phyloP scores from a whole-genome alignment of 495 filamentous ascomycete genomes.

The Tetracladium marchalianum region DNA sequence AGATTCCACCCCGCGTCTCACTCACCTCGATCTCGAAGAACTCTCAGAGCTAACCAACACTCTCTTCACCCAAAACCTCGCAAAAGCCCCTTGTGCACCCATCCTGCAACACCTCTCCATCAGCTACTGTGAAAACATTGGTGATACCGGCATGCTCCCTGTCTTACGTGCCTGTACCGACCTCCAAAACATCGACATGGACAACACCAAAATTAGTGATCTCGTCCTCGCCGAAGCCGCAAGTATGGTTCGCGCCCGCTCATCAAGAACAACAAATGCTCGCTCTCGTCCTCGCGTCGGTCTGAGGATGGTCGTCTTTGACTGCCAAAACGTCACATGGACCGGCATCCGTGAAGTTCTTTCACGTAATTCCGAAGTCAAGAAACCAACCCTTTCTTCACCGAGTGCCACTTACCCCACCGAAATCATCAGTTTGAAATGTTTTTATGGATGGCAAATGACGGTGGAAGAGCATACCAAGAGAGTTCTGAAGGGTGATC shows the following conservation, averaged over 20 bases:
- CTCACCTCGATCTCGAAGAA: constrained; percentile 87
- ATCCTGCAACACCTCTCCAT: constrained; percentile 72
- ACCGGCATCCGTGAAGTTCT: constrained; percentile 81
- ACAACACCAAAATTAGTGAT: constrained; percentile 88
- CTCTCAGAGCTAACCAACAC: constrained; percentile 66
- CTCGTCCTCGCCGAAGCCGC: constrained; percentile 83
- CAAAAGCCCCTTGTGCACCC: constrained; percentile 61
- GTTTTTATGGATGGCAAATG: constrained; percentile 90
- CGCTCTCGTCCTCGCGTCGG: constrained; percentile 42
- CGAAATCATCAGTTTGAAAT: constrained; percentile 78
- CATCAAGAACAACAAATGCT: constrained; percentile 33
- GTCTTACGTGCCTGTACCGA: constrained; percentile 64
- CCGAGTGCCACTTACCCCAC: constrained; percentile 40
- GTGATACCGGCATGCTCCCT: constrained; percentile 77
- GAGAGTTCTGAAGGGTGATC: constrained; percentile 67
- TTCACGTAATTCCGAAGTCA: constrained; percentile 66
- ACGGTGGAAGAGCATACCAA: constrained; percentile 89
- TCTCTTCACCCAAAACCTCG: constrained; percentile 56
- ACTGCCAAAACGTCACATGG: constrained; percentile 88
- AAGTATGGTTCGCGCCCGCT: constrained; percentile 57
- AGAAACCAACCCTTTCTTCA: constrained; percentile 21
- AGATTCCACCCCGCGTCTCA: constrained; percentile 61
- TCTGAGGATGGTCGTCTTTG: constrained; percentile 75
- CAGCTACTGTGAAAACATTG: constrained; percentile 78
- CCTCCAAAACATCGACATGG: constrained; percentile 70